These are phyloP conservation scores for Amanita jacksonii DNA, from an alignment of 768 basidiomycete species.

Conservation along the genomic window DNA sequence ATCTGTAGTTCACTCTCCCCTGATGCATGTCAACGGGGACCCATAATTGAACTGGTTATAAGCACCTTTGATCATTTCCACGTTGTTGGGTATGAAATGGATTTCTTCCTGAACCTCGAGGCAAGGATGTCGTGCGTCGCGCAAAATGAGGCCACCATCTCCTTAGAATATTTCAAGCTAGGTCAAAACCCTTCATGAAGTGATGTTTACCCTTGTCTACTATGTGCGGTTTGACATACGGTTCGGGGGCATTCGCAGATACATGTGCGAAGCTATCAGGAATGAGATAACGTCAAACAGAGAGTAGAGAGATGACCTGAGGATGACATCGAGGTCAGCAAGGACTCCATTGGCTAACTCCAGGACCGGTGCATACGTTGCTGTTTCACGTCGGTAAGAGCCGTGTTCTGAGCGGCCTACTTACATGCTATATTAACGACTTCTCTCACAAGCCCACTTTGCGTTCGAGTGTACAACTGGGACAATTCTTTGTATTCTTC, in stretches of 20 bases:
- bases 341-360: constrained; percentile 77
- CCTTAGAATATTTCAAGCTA: constrained; percentile 31
- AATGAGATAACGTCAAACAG: neutral
- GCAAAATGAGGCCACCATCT: constrained; percentile 67
- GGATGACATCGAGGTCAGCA: constrained; percentile 85
- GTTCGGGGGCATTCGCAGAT: constrained; percentile 74
- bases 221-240: constrained; percentile 82
- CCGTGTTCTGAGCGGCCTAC: constrained; percentile 14
- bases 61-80: constrained; percentile 85
- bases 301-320: constrained; percentile 47
- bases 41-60: neutral
- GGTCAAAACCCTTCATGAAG: neutral
- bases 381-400: constrained; percentile 28
- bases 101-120: constrained; percentile 95
- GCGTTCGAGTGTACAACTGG: constrained; percentile 62
- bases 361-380: constrained; percentile 84
- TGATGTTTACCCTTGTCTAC: constrained; percentile 56
- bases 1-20: constrained; percentile 90
- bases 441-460: constrained; percentile 80
- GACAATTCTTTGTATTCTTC: constrained; percentile 63
- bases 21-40: constrained; percentile 20
- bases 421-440: constrained; percentile 87
- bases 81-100: constrained; percentile 91
- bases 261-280: constrained; percentile 81
- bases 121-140: constrained; percentile 91